These are phyloP conservation scores for Leptosphaerulina australis DNA, from an alignment of 2,329 filamentous ascomycete genomes.

Conservation along the genomic window DNA sequence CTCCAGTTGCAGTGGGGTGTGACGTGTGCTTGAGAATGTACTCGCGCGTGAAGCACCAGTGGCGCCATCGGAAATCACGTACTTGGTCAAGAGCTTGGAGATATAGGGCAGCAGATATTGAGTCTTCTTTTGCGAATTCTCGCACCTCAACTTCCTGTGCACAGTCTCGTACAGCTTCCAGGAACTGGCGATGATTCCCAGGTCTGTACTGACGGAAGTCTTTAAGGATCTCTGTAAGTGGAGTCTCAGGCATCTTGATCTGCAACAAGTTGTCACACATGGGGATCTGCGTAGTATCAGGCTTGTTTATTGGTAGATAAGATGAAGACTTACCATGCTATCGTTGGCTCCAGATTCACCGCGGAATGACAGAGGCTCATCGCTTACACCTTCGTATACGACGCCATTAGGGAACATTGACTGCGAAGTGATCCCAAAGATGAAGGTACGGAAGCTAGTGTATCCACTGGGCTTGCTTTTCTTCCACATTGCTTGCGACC, in stretches of 20 bases:
- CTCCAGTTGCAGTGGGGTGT: slow-evolving; percentile 79
- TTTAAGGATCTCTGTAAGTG: slow-evolving; percentile 82
- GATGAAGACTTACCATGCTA: slow-evolving; percentile 67
- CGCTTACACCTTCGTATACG: slow-evolving; percentile 81
- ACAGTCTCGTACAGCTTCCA: slow-evolving; percentile 69
- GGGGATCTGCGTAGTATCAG: slow-evolving; percentile 63
- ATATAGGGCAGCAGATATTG: slow-evolving; percentile 58
- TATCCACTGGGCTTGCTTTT: slow-evolving; percentile 85
- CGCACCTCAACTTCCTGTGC: slow-evolving; percentile 61
- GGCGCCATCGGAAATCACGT: slow-evolving; percentile 80
- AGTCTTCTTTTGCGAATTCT: slow-evolving; percentile 67
- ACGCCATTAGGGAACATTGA: slow-evolving; percentile 94
- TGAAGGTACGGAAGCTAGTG: slow-evolving; percentile 87
- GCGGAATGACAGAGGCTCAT: slow-evolving; percentile 79
- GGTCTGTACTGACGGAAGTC: slow-evolving; percentile 92
- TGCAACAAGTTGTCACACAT: slow-evolving; percentile 86
- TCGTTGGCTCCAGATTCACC: slow-evolving; percentile 95
- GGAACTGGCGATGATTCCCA: slow-evolving; percentile 84
- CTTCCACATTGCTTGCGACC: slow-evolving; percentile 75
- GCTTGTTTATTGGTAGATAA: neutral
- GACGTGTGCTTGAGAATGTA: slow-evolving; percentile 80
- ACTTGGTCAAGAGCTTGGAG: slow-evolving; percentile 70
- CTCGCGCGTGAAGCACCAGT: slow-evolving; percentile 85
- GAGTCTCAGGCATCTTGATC: slow-evolving; percentile 86
- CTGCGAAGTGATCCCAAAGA: slow-evolving; percentile 93